Evolutionary conservation across 768 basidiomycete species (phyloP), one percentile per base, ranked within the genome.

Genomic region (Pulveroboletus sp.): DNA sequence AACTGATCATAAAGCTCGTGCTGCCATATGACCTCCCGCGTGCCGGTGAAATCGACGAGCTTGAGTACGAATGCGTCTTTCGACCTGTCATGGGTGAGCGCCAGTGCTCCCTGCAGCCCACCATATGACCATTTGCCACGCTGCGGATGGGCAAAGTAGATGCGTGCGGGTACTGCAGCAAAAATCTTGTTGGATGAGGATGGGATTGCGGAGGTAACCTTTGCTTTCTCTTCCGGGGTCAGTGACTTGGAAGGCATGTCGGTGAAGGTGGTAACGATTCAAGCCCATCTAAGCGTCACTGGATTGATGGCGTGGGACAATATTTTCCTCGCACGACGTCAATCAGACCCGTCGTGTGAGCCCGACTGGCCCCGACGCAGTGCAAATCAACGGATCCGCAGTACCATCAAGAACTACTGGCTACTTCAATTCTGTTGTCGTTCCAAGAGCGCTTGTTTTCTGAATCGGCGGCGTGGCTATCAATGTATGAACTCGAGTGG

Each of bases 1-100:
- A 95, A 79, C 27, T 82, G 83, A 21, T 86, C 75, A 58, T 93
- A 95, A 5, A 97, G 69, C 65, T 95, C 93, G 56, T 97, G 90
- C 49, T 92, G 84, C 95, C 95, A 99, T 36, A 93, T 81, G 19
- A 94, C 79, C 5, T 92, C 93, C 45, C 92, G 72, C 4, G 90
- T 90, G 17, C 92, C 90, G 55, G 76, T 69, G 16, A 97, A 61
- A 67, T 97, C 95, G 3, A 98, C 87, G 43, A 98, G 72, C 66
- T 81, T 82, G 62, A 97, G 81, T 62, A 75, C 76, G 33, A 82
- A 72, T 5, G 75, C 74, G 23, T 78, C 79, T 45, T 75, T 79
- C 3, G 69, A 64, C 40, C 72, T 79, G 63, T 93, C 85, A 13
- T 77, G 70, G 14, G 80, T 76, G 55, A 95, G 80, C 2, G 83